A percentile compares a stretch with the other conserved stretches of the same genome.
Conservation (phyloP, 148 eudicot genomes). For the Fagopyrum esculentum region DNA sequence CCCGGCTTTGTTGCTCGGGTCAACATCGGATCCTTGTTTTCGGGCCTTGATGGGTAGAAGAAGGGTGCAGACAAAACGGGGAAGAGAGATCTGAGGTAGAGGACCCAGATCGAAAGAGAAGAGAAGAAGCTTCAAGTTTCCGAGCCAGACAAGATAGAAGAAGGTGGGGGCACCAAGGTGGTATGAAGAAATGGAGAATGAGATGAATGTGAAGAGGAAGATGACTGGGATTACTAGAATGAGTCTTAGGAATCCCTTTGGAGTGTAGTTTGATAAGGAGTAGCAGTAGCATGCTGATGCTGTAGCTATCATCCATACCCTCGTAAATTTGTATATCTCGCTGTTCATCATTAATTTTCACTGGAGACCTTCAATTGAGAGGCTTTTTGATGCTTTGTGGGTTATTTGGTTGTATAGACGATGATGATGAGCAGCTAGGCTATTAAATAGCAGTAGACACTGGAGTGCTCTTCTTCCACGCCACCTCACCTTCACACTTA, state of each 20-base stretch:
- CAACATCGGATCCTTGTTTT: not conserved
- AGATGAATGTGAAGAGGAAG: slow-evolving; percentile 50
- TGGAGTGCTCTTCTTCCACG: too few relatives aligned
- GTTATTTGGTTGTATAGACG: too few relatives aligned
- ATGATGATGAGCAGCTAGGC: too few relatives aligned
- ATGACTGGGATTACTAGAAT: slow-evolving; percentile 56
- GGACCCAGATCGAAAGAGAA: slow-evolving; percentile 16
- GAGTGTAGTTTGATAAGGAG: slow-evolving; percentile 34
- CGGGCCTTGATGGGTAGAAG: slow-evolving; percentile 44
- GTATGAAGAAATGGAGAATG: slow-evolving; percentile 33
- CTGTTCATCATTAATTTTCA: too few relatives aligned
- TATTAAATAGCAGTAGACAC: too few relatives aligned
- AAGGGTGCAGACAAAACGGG: slow-evolving; percentile 33
- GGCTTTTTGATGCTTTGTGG: too few relatives aligned
- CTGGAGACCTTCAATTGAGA: too few relatives aligned
- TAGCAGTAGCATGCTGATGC: slow-evolving; percentile 39
- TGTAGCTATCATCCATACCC: slow-evolving; percentile 24
- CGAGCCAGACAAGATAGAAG: slow-evolving; percentile 59
- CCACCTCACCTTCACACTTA: too few relatives aligned
- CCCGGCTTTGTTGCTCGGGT: not conserved
- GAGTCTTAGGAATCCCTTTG: slow-evolving; percentile 37
- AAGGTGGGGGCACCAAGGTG: slow-evolving; percentile 33
- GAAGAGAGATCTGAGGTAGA: slow-evolving; percentile 20
- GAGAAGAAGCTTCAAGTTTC: slow-evolving; percentile 57
- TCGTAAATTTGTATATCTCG: slow-evolving; percentile 24